Percentiles rank a stretch among this genome's conserved stretches.
These are phyloP conservation scores for Taiozyma onychis DNA, from an alignment of 1,139 yeast genomes.

Conservation along the genomic window DNA sequence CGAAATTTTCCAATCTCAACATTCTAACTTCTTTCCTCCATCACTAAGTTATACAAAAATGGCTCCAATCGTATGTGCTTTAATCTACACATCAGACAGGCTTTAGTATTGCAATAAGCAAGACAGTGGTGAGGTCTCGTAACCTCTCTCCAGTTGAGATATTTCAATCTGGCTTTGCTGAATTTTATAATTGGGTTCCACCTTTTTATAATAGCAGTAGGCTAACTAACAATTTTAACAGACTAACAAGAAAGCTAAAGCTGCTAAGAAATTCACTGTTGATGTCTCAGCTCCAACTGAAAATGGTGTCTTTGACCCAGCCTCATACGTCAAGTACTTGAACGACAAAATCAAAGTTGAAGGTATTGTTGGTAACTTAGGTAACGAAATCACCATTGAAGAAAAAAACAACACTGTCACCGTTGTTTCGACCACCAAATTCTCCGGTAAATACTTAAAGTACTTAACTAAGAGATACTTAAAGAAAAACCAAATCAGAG, in stretches of 20 bases:
- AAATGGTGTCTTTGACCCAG: constrained; percentile 96
- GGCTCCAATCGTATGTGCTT: constrained; percentile 85
- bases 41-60: constrained; percentile 35
- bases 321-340: constrained; percentile 96
- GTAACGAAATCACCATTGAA: constrained; percentile 87
- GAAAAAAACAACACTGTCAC: constrained; percentile 79
- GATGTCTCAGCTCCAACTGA: constrained; percentile 98
- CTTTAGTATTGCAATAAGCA: background rate
- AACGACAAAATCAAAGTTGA: constrained; percentile 99
- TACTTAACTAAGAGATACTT: constrained; percentile 99
- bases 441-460: constrained; percentile 99
- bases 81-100: background rate
- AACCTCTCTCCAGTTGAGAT: background rate
- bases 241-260: constrained; percentile 75
- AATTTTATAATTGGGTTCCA: constrained; percentile 30
- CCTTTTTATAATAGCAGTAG: constrained; percentile 49
- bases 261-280: constrained; percentile 89
- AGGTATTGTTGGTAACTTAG: constrained; percentile 93
- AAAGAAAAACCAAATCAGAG: constrained; percentile 99
- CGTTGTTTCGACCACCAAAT: constrained; percentile 86
- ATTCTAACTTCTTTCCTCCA: background rate
- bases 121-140: background rate
- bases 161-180: constrained; percentile 40
- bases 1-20: background rate
- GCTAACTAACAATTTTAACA: constrained; percentile 37